Evolutionary conservation across 768 basidiomycete species (phyloP).

Genomic region (Tephrocybe sp.): DNA sequence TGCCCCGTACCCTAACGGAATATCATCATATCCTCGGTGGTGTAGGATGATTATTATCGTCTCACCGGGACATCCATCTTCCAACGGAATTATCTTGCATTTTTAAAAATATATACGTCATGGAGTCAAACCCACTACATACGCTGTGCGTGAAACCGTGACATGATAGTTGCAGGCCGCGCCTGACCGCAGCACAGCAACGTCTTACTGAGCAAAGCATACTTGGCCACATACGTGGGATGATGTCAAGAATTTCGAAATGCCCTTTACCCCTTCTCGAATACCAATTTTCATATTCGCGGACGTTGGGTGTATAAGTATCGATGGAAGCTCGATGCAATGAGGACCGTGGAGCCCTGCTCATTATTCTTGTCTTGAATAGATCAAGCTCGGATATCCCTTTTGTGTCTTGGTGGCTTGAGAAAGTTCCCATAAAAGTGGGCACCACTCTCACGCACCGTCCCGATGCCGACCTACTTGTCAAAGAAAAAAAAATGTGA

Average conservation of each 20-base stretch:
- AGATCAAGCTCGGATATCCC: conserved; percentile 16
- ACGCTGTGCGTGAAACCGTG: too few species aligned
- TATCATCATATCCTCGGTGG: conserved; percentile 7
- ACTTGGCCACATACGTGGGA: too few species aligned
- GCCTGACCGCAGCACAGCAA: too few species aligned
- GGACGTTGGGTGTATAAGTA: too few species aligned
- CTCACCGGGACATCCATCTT: too few species aligned
- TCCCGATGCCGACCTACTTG: conserved; percentile 13
- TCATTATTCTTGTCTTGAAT: conserved; percentile 8
- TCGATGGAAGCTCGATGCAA: conserved; percentile 7
- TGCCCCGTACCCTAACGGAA: too few species aligned
- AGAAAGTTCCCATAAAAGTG: conserved; percentile 15
- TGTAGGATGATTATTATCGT: not conserved
- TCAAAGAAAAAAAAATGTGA: conserved; percentile 9
- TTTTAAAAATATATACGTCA: too few species aligned
- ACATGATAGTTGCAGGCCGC: too few species aligned
- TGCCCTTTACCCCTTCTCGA: conserved; percentile 10
- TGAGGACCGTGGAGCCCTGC: conserved; percentile 8
- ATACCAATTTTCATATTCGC: not conserved
- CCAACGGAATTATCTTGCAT: too few species aligned
- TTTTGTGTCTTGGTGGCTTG: conserved; percentile 10
- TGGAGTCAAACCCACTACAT: too few species aligned
- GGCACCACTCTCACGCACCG: conserved; percentile 13
- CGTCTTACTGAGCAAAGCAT: too few species aligned
- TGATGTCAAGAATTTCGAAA: conserved; percentile 1